Evolutionary conservation across 2,329 filamentous ascomycete genomes (phyloP).

Genomic region (Cordyceps militaris): DNA sequence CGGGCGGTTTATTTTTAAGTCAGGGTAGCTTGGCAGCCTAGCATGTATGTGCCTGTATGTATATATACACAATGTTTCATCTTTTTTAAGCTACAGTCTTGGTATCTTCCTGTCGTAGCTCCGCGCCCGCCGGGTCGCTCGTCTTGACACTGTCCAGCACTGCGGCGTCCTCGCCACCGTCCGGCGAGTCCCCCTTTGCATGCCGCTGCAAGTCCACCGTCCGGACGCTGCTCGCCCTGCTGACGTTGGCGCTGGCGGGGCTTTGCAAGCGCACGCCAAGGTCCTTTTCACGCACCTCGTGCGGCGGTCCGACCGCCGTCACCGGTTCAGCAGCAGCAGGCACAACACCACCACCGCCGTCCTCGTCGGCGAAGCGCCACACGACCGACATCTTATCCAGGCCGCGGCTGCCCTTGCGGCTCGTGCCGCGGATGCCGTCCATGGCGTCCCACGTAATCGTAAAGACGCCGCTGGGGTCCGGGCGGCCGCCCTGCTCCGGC

Average conservation of each 20-base stretch:
- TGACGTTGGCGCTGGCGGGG: constrained; percentile 59
- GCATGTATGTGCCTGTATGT: not conserved
- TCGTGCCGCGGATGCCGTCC: constrained; percentile 91
- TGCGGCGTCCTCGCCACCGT: constrained; percentile 15
- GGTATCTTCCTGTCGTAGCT: constrained; percentile 18
- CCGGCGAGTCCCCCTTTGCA: constrained; percentile 8
- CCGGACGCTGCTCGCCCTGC: constrained; percentile 63
- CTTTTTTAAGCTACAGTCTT: not conserved
- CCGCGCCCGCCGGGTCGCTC: constrained; percentile 31
- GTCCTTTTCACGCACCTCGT: constrained; percentile 49
- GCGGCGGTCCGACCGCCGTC: constrained; percentile 38
- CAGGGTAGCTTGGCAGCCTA: not conserved
- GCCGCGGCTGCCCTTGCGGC: constrained; percentile 70
- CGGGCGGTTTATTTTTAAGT: not conserved
- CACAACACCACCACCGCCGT: constrained; percentile 41
- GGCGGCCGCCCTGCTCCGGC: constrained; percentile 57
- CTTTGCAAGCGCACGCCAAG: constrained; percentile 62
- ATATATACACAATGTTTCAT: not conserved
- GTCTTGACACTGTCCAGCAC: constrained; percentile 28
- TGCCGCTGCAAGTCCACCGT: constrained; percentile 23
- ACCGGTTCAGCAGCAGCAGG: constrained; percentile 29
- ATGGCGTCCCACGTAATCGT: constrained; percentile 58
- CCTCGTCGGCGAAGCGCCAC: constrained; percentile 52
- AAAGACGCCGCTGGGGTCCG: constrained; percentile 60
- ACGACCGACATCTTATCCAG: constrained; percentile 79